phyloP scores from a whole-genome alignment of 1,284 basidiomycete genomes.

The Moesziomyces sp. region DNA sequence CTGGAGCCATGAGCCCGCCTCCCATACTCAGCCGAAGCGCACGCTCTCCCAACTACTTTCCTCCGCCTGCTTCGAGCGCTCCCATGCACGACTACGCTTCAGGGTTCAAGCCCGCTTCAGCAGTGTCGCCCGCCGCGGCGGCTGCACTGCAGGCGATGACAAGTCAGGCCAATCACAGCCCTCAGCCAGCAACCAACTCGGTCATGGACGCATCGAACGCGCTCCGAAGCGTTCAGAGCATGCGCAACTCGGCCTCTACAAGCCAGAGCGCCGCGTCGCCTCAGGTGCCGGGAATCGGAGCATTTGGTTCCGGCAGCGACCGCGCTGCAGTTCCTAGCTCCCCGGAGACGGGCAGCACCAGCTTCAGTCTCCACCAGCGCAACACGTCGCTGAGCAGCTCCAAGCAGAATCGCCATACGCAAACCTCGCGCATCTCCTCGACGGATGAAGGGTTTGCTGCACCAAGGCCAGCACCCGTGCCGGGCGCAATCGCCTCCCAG shows the following conservation, averaged over 20 bases:
- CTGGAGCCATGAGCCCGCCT: conserved; percentile 38
- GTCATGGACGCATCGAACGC: conserved; percentile 36
- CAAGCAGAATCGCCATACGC: conserved; percentile 15
- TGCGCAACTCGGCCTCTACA: conserved; percentile 36
- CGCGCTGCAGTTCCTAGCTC: conserved; percentile 25
- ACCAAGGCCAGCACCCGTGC: conserved; percentile 29
- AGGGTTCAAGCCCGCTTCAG: conserved; percentile 46
- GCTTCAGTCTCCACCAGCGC: conserved; percentile 31
- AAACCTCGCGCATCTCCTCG: conserved; percentile 4
- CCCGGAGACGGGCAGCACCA: conserved; percentile 33
- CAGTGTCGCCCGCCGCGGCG: conserved; percentile 39
- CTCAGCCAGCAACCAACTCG: conserved; percentile 12
- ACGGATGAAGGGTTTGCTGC: conserved; percentile 15
- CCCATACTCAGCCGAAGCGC: conserved; percentile 47
- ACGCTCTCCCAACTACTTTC: conserved; percentile 57
- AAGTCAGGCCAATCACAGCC: conserved; percentile 9
- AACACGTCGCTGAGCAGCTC: conserved; percentile 20
- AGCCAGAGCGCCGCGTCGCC: conserved; percentile 23
- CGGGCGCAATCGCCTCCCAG: background rate
- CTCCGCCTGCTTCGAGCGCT: conserved; percentile 23
- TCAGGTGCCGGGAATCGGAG: conserved; percentile 8
- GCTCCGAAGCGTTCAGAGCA: conserved; percentile 22
- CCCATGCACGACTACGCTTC: conserved; percentile 47
- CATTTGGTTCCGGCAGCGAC: conserved; percentile 29
- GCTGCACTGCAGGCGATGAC: conserved; percentile 38